Evolutionary conservation across 164 flowering plant genomes (phyloP).

Genomic region (Amborella trichopoda): DNA sequence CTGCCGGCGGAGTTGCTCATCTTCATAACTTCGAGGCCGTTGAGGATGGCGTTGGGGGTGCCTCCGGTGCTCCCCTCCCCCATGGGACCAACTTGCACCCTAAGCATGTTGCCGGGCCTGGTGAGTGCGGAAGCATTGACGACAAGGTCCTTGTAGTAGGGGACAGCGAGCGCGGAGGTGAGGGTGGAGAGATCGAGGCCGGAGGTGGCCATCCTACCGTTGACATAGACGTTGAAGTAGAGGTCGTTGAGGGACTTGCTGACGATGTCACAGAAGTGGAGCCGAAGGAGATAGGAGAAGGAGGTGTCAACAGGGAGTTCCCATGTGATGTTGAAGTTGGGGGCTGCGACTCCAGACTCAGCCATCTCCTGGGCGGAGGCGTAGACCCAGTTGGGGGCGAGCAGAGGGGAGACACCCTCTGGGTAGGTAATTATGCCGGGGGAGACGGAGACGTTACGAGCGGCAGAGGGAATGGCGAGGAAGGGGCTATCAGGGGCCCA

Average conservation of each 20-base stretch:
- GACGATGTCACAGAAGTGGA: conserved; percentile 86
- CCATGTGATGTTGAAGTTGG: conserved; percentile 73
- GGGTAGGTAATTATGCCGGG: conserved; percentile 31
- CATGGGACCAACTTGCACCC: conserved; percentile 60
- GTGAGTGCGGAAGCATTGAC: conserved; percentile 30
- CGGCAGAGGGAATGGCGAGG: conserved; percentile 30
- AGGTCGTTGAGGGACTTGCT: conserved; percentile 48
- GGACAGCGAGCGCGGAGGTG: conserved; percentile 36
- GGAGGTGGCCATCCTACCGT: conserved; percentile 30
- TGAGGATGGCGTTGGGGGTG: conserved; percentile 52
- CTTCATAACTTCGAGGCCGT: conserved; percentile 81
- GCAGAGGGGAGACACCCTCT: conserved; percentile 23
- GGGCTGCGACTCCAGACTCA: conserved; percentile 17
- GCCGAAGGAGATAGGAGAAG: conserved; percentile 47
- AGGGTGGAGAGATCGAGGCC: conserved; percentile 56
- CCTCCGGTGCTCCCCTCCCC: conserved; percentile 11
- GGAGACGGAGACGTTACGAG: conserved; percentile 26
- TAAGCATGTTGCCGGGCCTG: conserved; percentile 24
- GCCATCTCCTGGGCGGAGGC: conserved; percentile 56
- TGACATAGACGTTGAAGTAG: conserved; percentile 70
- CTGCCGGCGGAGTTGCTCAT: conserved; percentile 63
- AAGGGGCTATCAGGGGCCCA: conserved; percentile 41
- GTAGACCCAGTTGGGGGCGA: conserved; percentile 61
- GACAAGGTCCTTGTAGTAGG: conserved; percentile 67
- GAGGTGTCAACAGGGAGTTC: conserved; percentile 38